phyloP scores from a whole-genome alignment of 768 basidiomycete genomes.

The Mycena leptocephala region DNA sequence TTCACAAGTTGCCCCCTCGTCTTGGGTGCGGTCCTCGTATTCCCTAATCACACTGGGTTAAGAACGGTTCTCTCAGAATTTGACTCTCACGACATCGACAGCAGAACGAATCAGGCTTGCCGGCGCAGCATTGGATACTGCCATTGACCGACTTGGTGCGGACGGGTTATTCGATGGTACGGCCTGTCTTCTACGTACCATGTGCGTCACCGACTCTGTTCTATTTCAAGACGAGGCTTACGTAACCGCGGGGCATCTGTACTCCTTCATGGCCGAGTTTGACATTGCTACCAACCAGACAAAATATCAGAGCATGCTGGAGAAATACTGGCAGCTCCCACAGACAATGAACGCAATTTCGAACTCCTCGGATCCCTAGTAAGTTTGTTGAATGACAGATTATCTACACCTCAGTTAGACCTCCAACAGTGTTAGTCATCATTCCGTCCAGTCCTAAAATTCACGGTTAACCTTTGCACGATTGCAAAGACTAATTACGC shows the following conservation, averaged over 20 bases:
- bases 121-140: background rate
- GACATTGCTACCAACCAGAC: background rate
- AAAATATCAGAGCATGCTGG: background rate
- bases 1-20: background rate
- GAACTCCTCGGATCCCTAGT: constrained; percentile 1
- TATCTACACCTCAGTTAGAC: too few relatives aligned
- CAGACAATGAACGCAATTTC: background rate
- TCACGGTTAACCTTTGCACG: background rate
- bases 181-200: background rate
- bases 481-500: background rate
- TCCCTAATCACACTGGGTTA: background rate
- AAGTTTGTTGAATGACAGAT: background rate
- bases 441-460: background rate
- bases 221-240: background rate
- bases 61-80: background rate
- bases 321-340: background rate
- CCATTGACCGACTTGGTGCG: background rate
- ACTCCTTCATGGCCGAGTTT: constrained; percentile 4
- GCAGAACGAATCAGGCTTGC: background rate
- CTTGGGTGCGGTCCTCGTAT: background rate
- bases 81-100: background rate
- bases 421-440: background rate
- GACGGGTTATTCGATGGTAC: background rate
- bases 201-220: background rate
- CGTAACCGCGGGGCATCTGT: background rate